Conservation (phyloP, 2,329 filamentous ascomycete species). For the Drechslerella coelobrocha region DNA sequence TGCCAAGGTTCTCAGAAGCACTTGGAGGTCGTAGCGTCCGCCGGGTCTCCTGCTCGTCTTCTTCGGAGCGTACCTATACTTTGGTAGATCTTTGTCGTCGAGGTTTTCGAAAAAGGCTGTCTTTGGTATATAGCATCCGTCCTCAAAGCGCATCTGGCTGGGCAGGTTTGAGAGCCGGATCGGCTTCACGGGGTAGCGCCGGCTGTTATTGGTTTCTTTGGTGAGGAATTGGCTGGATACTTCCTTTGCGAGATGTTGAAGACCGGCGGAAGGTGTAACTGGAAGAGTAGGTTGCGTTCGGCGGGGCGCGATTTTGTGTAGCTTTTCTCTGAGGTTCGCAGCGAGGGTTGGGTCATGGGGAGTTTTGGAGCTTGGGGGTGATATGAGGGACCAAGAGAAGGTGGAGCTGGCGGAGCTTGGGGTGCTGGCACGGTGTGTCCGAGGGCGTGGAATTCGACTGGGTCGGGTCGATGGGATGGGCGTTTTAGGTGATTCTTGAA, state of each 20-base stretch:
- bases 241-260: not conserved
- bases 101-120: slow-evolving; percentile 7
- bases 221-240: not conserved
- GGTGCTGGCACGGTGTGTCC: not conserved
- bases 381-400: not conserved
- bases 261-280: not conserved
- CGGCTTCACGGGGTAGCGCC: not conserved
- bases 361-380: not conserved
- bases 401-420: not conserved
- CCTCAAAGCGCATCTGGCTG: slow-evolving; percentile 15
- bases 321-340: slow-evolving; percentile 12
- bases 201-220: not conserved
- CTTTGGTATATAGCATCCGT: not conserved
- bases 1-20: slow-evolving; percentile 8
- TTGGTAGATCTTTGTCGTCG: not conserved
- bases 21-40: slow-evolving; percentile 21
- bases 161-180: slow-evolving; percentile 18
- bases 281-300: too few relatives aligned
- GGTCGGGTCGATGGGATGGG: not conserved
- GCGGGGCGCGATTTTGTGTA: slow-evolving; percentile 16
- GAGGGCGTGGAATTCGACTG: slow-evolving; percentile 15
- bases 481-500: too few relatives aligned
- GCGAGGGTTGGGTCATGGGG: slow-evolving; percentile 14
- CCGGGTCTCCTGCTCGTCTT: slow-evolving; percentile 11
- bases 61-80: slow-evolving; percentile 2